Evolutionary conservation across 768 basidiomycete species (phyloP).

Genomic region (Lentinus tigrinus): DNA sequence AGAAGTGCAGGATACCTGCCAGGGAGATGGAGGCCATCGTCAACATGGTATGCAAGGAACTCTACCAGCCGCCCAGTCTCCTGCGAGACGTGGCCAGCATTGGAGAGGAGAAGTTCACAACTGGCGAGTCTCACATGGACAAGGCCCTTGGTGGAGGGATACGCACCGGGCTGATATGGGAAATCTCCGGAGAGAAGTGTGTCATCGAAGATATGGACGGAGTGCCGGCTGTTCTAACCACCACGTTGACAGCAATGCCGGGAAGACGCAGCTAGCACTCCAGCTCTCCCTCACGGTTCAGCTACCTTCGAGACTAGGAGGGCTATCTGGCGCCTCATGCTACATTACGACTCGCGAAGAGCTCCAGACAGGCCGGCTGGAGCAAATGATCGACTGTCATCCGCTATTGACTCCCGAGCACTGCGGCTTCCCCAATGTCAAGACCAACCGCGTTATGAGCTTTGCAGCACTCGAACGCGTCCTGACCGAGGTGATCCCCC

Average conservation of each 20-base stretch:
- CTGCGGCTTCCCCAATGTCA: conserved; percentile 55
- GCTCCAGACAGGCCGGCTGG: conserved; percentile 65
- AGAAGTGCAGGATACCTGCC: conserved; percentile 51
- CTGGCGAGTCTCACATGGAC: conserved; percentile 75
- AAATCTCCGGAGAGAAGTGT: conserved; percentile 87
- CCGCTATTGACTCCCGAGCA: conserved; percentile 41
- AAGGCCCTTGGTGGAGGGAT: conserved; percentile 75
- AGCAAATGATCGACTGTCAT: conserved; percentile 60
- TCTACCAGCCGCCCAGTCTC: conserved; percentile 36
- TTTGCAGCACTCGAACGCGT: conserved; percentile 54
- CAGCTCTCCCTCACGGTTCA: conserved; percentile 82
- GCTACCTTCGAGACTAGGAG: conserved; percentile 54
- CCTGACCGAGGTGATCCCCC: conserved; percentile 53
- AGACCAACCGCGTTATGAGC: conserved; percentile 58
- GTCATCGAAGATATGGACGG: conserved; percentile 7
- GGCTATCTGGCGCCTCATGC: conserved; percentile 65
- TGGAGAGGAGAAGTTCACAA: conserved; percentile 56
- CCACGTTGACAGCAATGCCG: conserved; percentile 66
- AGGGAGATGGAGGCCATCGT: conserved; percentile 52
- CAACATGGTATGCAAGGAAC: conserved; percentile 45
- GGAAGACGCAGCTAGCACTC: conserved; percentile 91
- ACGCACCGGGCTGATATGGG: conserved; percentile 78
- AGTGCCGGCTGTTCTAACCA: neutral
- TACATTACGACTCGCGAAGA: conserved; percentile 74
- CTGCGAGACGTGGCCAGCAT: conserved; percentile 40